Evolutionary conservation across 2,329 filamentous ascomycete species (phyloP).

Genomic region (Alternaria sp.): DNA sequence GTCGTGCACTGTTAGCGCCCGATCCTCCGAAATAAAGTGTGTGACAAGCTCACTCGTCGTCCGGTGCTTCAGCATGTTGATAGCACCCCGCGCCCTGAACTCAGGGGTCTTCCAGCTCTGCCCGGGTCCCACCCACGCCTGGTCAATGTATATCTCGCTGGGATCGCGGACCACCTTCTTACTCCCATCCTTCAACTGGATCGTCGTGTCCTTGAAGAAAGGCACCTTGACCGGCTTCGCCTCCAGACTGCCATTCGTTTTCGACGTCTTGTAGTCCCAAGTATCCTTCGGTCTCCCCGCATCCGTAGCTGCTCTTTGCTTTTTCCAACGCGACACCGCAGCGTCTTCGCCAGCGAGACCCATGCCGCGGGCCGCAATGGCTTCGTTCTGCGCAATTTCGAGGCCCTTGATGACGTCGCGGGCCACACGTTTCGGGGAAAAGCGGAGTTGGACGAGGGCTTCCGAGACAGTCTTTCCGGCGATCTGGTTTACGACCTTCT

Average conservation of each 20-base stretch:
- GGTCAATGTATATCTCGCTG: conserved; percentile 84
- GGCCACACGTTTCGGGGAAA: conserved; percentile 91
- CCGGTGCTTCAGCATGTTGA: conserved; percentile 72
- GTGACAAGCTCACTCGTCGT: conserved; percentile 70
- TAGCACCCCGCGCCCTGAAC: conserved; percentile 76
- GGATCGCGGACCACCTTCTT: conserved; percentile 74
- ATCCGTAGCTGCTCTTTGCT: conserved; percentile 21
- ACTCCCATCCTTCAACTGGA: conserved; percentile 77
- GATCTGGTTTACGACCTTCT: conserved; percentile 85
- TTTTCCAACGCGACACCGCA: conserved; percentile 28
- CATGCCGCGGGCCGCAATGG: conserved; percentile 83
- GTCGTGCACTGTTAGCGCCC: neutral
- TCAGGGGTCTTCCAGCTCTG: conserved; percentile 59
- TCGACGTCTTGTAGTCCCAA: conserved; percentile 19
- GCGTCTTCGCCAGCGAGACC: conserved; percentile 61
- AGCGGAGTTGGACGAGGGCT: conserved; percentile 92
- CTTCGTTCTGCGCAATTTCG: conserved; percentile 79
- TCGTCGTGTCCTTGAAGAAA: conserved; percentile 57
- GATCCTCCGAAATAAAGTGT: conserved; percentile 29
- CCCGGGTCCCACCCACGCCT: conserved; percentile 90
- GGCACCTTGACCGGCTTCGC: conserved; percentile 15
- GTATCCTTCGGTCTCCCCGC: conserved; percentile 11
- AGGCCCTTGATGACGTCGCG: conserved; percentile 80
- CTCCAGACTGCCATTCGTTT: conserved; percentile 3
- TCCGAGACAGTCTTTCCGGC: conserved; percentile 92